Percentiles rank a stretch among this genome's conserved stretches.
Evolutionary conservation across 2,329 filamentous ascomycete species (phyloP).

Genomic region (Leptographium procerum): DNA sequence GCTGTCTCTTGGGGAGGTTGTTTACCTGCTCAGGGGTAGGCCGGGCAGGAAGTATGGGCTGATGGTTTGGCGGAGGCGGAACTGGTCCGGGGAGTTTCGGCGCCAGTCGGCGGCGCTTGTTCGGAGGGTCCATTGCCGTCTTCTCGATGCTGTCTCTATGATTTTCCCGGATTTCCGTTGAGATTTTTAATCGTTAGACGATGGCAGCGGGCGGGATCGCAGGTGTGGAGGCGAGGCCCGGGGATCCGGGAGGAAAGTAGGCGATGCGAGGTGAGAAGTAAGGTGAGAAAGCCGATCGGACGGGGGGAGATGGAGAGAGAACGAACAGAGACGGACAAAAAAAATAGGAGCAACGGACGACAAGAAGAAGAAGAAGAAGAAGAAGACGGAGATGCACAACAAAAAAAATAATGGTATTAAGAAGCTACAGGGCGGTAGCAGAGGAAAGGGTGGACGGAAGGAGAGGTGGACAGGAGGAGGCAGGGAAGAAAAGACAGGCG

Average conservation of each 20-base stretch:
- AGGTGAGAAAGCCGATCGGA: neutral
- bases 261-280: neutral
- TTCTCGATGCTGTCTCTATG: neutral
- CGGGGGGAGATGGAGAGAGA: neutral
- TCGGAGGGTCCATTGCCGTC: slow-evolving; percentile 16
- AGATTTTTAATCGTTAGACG: neutral
- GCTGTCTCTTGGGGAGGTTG: neutral
- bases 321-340: neutral
- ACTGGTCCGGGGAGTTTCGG: slow-evolving; percentile 17
- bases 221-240: neutral
- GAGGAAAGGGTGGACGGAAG: neutral
- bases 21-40: slow-evolving; percentile 11
- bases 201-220: neutral
- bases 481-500: neutral
- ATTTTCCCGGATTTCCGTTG: neutral
- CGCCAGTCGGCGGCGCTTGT: slow-evolving; percentile 18
- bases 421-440: neutral
- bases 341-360: neutral
- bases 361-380: neutral
- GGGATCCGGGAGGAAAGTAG: slow-evolving; percentile 11
- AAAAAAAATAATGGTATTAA: neutral
- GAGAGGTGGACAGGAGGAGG: neutral
- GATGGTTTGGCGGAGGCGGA: slow-evolving; percentile 3
- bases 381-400: neutral
- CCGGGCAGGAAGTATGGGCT: slow-evolving; percentile 9